These are phyloP conservation scores for Salvia splendens DNA, from an alignment of 257 asterid genomes.

Conservation along the genomic window DNA sequence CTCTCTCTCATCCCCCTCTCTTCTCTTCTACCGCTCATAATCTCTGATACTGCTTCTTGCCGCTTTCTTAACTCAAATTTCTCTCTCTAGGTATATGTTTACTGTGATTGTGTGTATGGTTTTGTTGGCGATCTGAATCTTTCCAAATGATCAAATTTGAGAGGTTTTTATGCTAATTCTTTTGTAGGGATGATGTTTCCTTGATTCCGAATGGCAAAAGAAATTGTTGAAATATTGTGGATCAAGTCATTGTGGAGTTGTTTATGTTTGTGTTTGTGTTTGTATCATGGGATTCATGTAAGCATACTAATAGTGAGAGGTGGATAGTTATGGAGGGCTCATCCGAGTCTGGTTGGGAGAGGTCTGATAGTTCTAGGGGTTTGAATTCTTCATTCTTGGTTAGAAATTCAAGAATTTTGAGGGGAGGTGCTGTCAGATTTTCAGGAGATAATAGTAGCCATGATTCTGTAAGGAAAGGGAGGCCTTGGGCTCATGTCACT, in stretches of 20 bases:
- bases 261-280: constrained; percentile 24
- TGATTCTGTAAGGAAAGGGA: constrained; percentile 59
- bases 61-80: not conserved
- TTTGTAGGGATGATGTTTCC: constrained; percentile 35
- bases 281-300: constrained; percentile 43
- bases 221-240: constrained; percentile 30
- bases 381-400: constrained; percentile 56
- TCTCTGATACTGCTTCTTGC: constrained; percentile 31
- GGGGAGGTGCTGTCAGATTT: constrained; percentile 46
- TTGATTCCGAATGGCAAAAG: constrained; percentile 48
- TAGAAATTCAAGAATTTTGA: constrained; percentile 51
- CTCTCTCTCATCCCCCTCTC: constrained; percentile 1
- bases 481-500: constrained; percentile 38
- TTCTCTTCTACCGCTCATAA: not conserved
- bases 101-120: not conserved
- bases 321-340: constrained; percentile 81
- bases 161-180: constrained; percentile 27
- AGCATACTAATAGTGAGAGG: constrained; percentile 32
- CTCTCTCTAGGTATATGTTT: constrained; percentile 3
- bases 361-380: constrained; percentile 66
- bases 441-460: constrained; percentile 49
- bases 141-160: not conserved
- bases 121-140: constrained; percentile 26
- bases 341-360: constrained; percentile 79
- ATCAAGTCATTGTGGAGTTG: constrained; percentile 29